phyloP scores from a whole-genome alignment of 768 basidiomycete genomes.

The Panellus pusillus region DNA sequence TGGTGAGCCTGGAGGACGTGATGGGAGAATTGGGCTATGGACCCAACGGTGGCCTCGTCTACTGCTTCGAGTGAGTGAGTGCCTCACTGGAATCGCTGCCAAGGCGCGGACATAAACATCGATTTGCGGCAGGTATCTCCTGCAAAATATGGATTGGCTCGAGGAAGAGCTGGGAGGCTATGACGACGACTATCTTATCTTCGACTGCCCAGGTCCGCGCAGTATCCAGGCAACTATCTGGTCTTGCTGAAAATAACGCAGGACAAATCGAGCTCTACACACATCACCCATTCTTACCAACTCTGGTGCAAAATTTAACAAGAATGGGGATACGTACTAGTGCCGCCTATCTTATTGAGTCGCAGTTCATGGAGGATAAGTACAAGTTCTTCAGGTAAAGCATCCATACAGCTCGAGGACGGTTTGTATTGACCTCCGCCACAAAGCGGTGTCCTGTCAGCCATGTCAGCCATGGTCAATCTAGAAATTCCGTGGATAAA shows the following conservation, averaged over 20 bases:
- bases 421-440: slow-evolving; percentile 4
- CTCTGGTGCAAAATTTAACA: slow-evolving; percentile 74
- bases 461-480: slow-evolving; percentile 99
- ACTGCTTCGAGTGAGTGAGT: slow-evolving; percentile 98
- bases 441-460: slow-evolving; percentile 85
- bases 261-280: slow-evolving; percentile 99
- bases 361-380: slow-evolving; percentile 99
- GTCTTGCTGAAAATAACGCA: slow-evolving; percentile 29
- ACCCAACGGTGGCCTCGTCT: slow-evolving; percentile 95
- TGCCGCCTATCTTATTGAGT: slow-evolving; percentile 91
- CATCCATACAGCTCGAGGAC: neutral
- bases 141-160: slow-evolving; percentile 98
- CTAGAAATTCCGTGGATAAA: slow-evolving; percentile 97
- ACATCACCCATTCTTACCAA: slow-evolving; percentile 94
- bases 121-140: slow-evolving; percentile 67
- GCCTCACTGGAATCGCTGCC: slow-evolving; percentile 11
- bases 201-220: slow-evolving; percentile 82
- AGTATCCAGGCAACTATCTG: neutral
- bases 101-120: neutral
- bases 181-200: slow-evolving; percentile 93
- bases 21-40: slow-evolving; percentile 95
- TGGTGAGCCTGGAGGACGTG: slow-evolving; percentile 91
- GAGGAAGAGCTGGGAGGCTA: slow-evolving; percentile 94
- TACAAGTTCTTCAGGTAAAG: slow-evolving; percentile 92
- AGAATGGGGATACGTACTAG: slow-evolving; percentile 84